Evolutionary conservation across 2,329 filamentous ascomycete genomes (phyloP).

Genomic region (Pestalotiopsis fici): DNA sequence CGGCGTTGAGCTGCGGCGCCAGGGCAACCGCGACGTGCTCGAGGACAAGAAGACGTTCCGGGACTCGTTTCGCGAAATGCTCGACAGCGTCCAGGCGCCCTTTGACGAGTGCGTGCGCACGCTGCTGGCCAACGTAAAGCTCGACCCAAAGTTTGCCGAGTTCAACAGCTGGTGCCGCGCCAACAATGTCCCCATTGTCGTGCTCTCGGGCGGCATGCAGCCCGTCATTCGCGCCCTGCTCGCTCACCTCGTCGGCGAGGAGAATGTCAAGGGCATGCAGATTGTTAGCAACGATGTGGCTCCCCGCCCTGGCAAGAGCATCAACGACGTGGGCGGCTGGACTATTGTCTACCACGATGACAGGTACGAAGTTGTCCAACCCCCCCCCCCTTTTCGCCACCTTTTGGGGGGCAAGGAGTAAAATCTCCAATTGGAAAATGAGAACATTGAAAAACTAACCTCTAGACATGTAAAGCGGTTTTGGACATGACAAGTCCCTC

Average conservation of each 20-base stretch:
- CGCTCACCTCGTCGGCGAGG: conserved; percentile 74
- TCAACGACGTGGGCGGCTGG: conserved; percentile 84
- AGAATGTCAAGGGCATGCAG: conserved; percentile 75
- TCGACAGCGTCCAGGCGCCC: conserved; percentile 80
- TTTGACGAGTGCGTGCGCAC: conserved; percentile 80
- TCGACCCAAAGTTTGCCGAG: conserved; percentile 85
- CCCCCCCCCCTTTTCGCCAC: too few relatives aligned
- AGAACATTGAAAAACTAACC: too few relatives aligned
- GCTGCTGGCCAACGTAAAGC: conserved; percentile 78
- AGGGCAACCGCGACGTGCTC: conserved; percentile 78
- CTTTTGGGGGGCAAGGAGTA: too few relatives aligned
- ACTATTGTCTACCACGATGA: conserved; percentile 87
- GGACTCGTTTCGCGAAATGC: conserved; percentile 88
- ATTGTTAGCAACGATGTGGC: conserved; percentile 87
- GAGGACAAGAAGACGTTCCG: conserved; percentile 72
- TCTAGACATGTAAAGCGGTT: too few relatives aligned
- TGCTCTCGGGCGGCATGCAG: conserved; percentile 89
- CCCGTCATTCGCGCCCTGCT: conserved; percentile 87
- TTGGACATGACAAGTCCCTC: conserved; percentile 96
- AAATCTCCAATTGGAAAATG: too few relatives aligned
- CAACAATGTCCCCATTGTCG: conserved; percentile 88
- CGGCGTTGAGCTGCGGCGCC: conserved; percentile 68
- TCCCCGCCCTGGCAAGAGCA: conserved; percentile 63
- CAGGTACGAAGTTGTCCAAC: too few relatives aligned
- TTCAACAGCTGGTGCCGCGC: conserved; percentile 83